Percentiles rank a stretch among this genome's conserved stretches.
phyloP scores from a whole-genome alignment of 306 rosid species.

The Adenanthera pavonina region DNA sequence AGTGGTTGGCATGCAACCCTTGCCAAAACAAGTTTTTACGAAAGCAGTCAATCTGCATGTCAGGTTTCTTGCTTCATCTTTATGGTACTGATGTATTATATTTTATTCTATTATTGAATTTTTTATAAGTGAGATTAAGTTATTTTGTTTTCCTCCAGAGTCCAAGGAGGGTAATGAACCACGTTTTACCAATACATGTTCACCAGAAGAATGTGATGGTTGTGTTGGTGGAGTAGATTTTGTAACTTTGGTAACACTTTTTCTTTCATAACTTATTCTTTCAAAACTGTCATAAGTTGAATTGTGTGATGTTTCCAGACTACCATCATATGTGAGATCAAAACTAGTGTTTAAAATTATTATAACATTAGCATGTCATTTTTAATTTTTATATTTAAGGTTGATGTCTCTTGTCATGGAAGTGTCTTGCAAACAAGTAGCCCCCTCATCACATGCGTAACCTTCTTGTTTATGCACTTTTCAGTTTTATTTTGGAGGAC shows the following conservation, averaged over 20 bases:
- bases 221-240: constrained; percentile 88
- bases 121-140: constrained; percentile 19
- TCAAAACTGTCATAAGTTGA: constrained; percentile 22
- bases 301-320: constrained; percentile 26
- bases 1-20: constrained; percentile 73
- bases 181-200: constrained; percentile 28
- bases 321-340: constrained; percentile 17
- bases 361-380: constrained; percentile 16
- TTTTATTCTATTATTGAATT: constrained; percentile 14
- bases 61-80: constrained; percentile 57
- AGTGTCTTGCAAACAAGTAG: constrained; percentile 9
- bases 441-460: not conserved
- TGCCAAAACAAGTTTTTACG: constrained; percentile 48
- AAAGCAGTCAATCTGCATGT: constrained; percentile 35
- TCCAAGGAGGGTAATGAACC: constrained; percentile 41
- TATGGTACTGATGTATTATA: constrained; percentile 21
- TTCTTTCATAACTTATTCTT: constrained; percentile 19
- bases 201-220: constrained; percentile 46
- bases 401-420: not conserved
- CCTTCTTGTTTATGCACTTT: not conserved
- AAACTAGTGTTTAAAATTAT: constrained; percentile 8
- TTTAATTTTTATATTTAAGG: constrained; percentile 4
- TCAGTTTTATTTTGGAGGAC: constrained; percentile 28
- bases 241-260: constrained; percentile 72
- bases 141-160: constrained; percentile 46